Evolutionary conservation across 208 protist species (phyloP).

Genomic region (Crithidia fasciculata): DNA sequence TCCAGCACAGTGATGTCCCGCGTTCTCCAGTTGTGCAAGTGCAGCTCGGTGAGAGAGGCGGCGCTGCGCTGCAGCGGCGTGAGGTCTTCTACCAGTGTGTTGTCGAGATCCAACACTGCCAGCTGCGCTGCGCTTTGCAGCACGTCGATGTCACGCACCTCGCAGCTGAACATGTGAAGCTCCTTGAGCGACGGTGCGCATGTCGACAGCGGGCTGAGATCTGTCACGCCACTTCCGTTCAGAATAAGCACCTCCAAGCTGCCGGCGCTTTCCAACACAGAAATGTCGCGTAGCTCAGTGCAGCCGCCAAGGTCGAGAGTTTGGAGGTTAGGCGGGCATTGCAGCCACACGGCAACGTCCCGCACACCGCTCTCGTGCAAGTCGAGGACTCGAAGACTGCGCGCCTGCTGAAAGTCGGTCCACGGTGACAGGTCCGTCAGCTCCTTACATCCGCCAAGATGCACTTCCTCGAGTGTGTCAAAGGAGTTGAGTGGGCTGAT

Average conservation of each 20-base stretch:
- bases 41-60: background rate
- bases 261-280: background rate
- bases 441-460: background rate
- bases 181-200: background rate
- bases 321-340: background rate
- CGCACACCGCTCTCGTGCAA: background rate
- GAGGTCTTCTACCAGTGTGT: background rate
- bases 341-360: background rate
- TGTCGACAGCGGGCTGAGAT: background rate
- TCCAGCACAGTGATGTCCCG: background rate
- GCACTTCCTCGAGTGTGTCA: background rate
- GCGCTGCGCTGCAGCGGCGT: background rate
- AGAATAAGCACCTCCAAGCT: background rate
- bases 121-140: background rate
- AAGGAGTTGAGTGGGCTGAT: constrained; percentile 2
- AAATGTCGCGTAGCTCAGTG: background rate
- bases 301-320: background rate
- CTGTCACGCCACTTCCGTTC: background rate
- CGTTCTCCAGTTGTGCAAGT: background rate
- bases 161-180: background rate
- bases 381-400: background rate
- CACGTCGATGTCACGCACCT: background rate
- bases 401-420: background rate
- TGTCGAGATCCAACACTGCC: background rate
- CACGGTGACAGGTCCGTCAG: background rate